Evolutionary conservation across 306 rosid species (phyloP), one percentile per base, ranked within the genome.

Genomic region (Clitoria ternatea): DNA sequence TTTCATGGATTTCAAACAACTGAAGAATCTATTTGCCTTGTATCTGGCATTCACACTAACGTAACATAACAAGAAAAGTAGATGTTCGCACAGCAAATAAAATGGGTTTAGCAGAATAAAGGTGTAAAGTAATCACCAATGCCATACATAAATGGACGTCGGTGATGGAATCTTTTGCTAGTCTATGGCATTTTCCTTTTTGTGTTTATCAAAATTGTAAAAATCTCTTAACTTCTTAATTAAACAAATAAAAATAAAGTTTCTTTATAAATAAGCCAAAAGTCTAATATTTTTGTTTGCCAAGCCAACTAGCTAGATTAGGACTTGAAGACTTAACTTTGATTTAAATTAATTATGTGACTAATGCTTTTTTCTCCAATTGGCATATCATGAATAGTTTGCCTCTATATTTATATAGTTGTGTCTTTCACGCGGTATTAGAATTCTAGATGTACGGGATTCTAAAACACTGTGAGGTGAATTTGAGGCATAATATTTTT

Each of bases 161-260:
- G 87, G 72, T 73, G 69, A 5, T 77, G 13, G 77, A 79, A 57
- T 66, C 71, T 79, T 73, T 59, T 59, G 24, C 57, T 30, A 48
- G 4, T 35, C n/a, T 77, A 61, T 61, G 67, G 20, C 39, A 2
- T 50, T 76, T 76, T 50, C 66, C 67, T 2, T 29, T 47, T 20
- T 26, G 9, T 30, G 20, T 49, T 57, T 42, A 48, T 24, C 0
- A 44, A 52, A 40, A 39, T 45, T 14, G 11, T 19, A 36, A 53
- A 44, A 3, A 24, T 1, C 27, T 12, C 64, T 14, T 27, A 74
- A 18, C 0, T 13, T 4, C 3, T 40, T 29, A 18, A 17, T 37
- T 24, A 12, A 9, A 4, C 4, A 27, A 24, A 63, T 3, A 49
- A 59, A 37, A 56, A 7, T 5, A 3, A 33, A 33, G 3, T 24